Conservation (phyloP, 148 eudicot species). For the Rhododendron williamsianum region DNA sequence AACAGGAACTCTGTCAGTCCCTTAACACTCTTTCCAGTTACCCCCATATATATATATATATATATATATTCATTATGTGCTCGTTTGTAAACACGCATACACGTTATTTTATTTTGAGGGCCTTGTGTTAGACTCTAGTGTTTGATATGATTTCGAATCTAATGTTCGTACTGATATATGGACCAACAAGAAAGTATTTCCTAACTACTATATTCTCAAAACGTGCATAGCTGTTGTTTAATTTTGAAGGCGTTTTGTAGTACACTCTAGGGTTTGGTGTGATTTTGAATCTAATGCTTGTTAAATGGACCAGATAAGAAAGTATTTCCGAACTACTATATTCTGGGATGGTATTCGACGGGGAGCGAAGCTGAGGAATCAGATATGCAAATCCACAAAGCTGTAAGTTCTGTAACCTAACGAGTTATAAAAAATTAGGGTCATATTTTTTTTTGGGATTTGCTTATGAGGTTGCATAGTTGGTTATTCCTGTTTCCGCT, state of each 20-base stretch:
- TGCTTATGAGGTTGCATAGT: neutral
- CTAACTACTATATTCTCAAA: slow-evolving; percentile 46
- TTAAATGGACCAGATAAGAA: slow-evolving; percentile 66
- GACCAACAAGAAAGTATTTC: slow-evolving; percentile 84
- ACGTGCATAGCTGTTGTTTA: neutral
- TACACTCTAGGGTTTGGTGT: neutral
- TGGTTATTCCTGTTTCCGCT: neutral
- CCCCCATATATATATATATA: neutral
- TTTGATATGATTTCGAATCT: neutral
- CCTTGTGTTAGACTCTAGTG: neutral
- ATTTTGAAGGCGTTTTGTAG: neutral
- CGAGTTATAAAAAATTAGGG: neutral
- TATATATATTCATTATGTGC: neutral
- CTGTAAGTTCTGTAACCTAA: slow-evolving; percentile 45
- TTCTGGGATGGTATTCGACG: slow-evolving; percentile 94
- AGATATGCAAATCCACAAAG: slow-evolving; percentile 84
- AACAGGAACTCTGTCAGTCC: slow-evolving; percentile 83
- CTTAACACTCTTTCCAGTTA: neutral
- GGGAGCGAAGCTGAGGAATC: slow-evolving; percentile 89
- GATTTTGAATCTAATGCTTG: neutral
- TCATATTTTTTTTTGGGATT: neutral
- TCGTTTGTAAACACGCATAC: slow-evolving; percentile 6
- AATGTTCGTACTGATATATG: slow-evolving; percentile 4
- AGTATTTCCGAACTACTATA: slow-evolving; percentile 76
- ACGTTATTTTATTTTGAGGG: neutral